Base-by-base conservation (phyloP, 257 asterid genomes). In the Solanum verrucosum region DNA sequence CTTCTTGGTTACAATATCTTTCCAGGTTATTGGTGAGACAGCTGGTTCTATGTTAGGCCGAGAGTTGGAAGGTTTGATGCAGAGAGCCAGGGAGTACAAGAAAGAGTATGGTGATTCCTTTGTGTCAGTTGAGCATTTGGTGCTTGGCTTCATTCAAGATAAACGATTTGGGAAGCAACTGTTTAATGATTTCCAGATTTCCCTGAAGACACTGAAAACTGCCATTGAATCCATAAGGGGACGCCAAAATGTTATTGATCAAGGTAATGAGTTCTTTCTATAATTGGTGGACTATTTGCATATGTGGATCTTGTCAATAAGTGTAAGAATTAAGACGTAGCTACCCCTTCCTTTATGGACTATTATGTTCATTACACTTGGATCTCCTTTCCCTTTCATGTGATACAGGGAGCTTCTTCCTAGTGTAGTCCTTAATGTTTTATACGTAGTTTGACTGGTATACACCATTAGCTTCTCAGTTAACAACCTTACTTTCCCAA, bases 121-220 rank as follows among this genome's bases (percentile, higher is more conserved):
- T 91, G 92, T 97, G 67, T 95, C 99, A 5, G 98, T 95, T 78
- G 99, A 97, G 92, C 99, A 97, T 96, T 91, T 97, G 87, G 96
- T 97, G 91, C 98, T 97, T 71, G 98, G 95, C 73, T 96, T 93
- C 89, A 56, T 88, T 18, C 91, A 93, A 88, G 99, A 96, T 90
- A 95, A 91, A 86, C 91, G 99, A 78, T 96, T 96, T 8, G 99
- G 99, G 72, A 95, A 94, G 92, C 98, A 94, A 79, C 73, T 96
- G 86, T 93, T 91, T 60, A 93, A 89, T 92, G 98, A 96, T 87
- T 95, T 95, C 87, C 95, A 94, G 84, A 88, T 96, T 84, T 87
- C 97, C 42, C 88, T 44, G 87, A 95, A 91, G 90, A 85, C 92
- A 29, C 44, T 97, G 63, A 96, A 92, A 90, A 98, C 93, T 88